Base-by-base conservation (phyloP, 225 moss, liverwort and hornwort species). In the Asterella californica region DNA sequence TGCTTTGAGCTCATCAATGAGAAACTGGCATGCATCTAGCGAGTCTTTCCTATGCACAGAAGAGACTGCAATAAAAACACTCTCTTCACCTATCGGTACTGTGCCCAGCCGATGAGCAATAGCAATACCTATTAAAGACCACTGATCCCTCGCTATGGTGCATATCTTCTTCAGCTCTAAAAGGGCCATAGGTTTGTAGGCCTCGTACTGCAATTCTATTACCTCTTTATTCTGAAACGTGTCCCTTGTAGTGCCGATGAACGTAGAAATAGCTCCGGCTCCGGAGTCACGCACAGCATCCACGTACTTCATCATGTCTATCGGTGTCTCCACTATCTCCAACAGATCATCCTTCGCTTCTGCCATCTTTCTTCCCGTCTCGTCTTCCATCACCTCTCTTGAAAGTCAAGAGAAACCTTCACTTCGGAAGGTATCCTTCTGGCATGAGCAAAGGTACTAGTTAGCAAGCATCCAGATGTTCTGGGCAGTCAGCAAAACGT, bases 1-100 rank as follows among this genome's bases (percentile, higher is more conserved):
- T 0, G 93, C 88, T 84, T 96, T 96, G 2, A 96, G 82, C 85
- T 94, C 91, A 74, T 96, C 93, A 7, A 96, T 94, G 30, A 96
- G 76, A 78, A 89, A 94, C 66, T 96, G 90, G 70, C 91, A 91
- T 0, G 96, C 92, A 29, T 85, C 93, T 3, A 96, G 87, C 14
- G 94, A 84, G 59, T 93, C 96, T 78, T 90, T 96, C 61, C 96
- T 88, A 78, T 96, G 96, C 34, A 90, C 90, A 7, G 94, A 91
- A 24, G 96, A 96, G 11, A 93, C 96, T 0, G 94, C 93, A 62
- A 96, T 90, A 75, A 94, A 89, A 22, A 96, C 93, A 55, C 94
- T 94, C 75, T 92, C 96, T 65, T 97, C 94, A 32, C 93, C 93
- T 7, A 97, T 82, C 18, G 93, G 85, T 53, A 97, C 94, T 1